Evolutionary conservation across 306 rosid species (phyloP), one percentile per base, ranked within the genome.

Genomic region (Luffa aegyptiaca): DNA sequence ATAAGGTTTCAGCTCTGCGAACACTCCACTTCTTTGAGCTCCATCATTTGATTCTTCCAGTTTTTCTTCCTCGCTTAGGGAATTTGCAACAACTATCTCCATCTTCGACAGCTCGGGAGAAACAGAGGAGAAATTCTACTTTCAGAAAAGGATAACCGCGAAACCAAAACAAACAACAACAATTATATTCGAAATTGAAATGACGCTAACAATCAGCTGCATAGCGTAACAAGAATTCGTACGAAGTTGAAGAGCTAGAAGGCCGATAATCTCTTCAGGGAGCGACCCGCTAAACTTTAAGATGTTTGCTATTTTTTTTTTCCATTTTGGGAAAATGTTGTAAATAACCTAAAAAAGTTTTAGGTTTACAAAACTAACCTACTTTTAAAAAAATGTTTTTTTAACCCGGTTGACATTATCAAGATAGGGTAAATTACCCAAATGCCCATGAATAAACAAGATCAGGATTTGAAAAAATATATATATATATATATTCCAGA

Each of bases 1-100:
- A 83, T 79, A 63, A 12, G 87, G 83, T 78, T 91, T 91, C 12
- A 95, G 86, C 85, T 83, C 82, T 44, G 79, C 82, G 57, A 95
- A 95, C 75, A 88, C 85, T 53, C 37, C 35, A 85, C 69, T 88
- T 82, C 72, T 76, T 18, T 48, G 80, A 56, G 64, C 71, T 48
- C 81, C 85, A 3, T 17, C 71, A 74, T 20, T 70, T 12, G 56
- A 81, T n/a, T 49, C 84, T 68, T 37, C 72, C 10, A 36, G 82
- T 21, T 49, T 79, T 52, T 41, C 81, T 33, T 16, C 79, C 31
- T 36, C 80, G 69, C 13, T 51, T 3, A 57, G 75, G 20, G 37
- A 65, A 35, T 61, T 39, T 36, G 79, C 80, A 21, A 81, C 76
- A 82, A 83, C 81, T 20, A 86, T 84, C 66, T 81, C 92, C 91